Percentiles rank a stretch among this genome's conserved stretches.
These are phyloP conservation scores for Melocanna baccifera DNA, from an alignment of 176 grass and related monocot species.

Conservation along the genomic window DNA sequence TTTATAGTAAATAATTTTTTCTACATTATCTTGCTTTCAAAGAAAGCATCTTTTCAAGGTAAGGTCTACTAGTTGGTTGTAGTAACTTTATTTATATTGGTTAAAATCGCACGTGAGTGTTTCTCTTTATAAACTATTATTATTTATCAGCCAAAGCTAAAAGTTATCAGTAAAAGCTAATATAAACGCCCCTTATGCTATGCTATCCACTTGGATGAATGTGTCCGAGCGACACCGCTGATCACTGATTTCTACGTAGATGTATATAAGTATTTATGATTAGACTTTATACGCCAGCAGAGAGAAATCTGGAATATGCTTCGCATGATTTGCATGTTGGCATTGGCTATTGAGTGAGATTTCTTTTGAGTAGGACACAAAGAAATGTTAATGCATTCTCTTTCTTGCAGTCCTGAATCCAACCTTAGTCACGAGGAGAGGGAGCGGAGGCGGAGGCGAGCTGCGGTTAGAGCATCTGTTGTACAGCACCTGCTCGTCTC, in stretches of 20 bases:
- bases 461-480: conserved; percentile 37
- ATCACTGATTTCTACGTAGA: neutral
- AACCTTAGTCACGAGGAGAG: conserved; percentile 54
- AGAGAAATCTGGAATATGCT: neutral
- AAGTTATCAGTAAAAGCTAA: too few species aligned
- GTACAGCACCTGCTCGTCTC: conserved; percentile 46
- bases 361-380: neutral
- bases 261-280: neutral
- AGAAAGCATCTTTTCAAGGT: too few species aligned
- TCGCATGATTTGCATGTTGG: neutral
- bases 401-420: conserved; percentile 35
- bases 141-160: too few species aligned
- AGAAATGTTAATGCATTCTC: neutral
- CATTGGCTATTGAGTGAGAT: neutral
- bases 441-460: conserved; percentile 36
- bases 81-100: too few species aligned
- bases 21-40: too few species aligned
- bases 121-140: too few species aligned
- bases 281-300: neutral
- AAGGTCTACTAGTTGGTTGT: too few species aligned
- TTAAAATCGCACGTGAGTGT: too few species aligned
- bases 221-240: neutral
- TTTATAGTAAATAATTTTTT: too few species aligned
- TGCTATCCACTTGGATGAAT: neutral
- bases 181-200: neutral